These are phyloP conservation scores for Arthrinium puccinioides DNA, from an alignment of 2,329 filamentous ascomycete species.

Conservation along the genomic window DNA sequence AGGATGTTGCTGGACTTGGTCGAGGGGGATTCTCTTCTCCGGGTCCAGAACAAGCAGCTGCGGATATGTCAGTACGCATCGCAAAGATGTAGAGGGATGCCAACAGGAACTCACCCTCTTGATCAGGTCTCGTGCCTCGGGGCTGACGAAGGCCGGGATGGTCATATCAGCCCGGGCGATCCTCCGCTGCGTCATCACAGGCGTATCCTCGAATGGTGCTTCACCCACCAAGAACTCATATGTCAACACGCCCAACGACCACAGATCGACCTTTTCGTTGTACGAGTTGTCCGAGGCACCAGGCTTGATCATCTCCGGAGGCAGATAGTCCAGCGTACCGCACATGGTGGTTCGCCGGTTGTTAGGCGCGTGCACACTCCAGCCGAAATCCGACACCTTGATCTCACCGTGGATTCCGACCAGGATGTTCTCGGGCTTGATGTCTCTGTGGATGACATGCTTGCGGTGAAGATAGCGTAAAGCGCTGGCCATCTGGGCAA, in stretches of 20 bases:
- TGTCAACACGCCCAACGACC: conserved; percentile 89
- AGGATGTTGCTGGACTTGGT: conserved; percentile 81
- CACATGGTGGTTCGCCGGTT: conserved; percentile 92
- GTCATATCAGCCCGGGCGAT: conserved; percentile 90
- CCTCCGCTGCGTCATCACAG: conserved; percentile 85
- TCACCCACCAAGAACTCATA: conserved; percentile 96
- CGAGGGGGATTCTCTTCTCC: conserved; percentile 84
- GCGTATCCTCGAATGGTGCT: conserved; percentile 93
- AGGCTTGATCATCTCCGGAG: conserved; percentile 92
- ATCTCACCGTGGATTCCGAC: conserved; percentile 96
- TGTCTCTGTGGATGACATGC: conserved; percentile 94
- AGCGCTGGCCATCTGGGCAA: conserved; percentile 86
- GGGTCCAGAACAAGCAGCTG: conserved; percentile 87
- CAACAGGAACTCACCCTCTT: conserved; percentile 58
- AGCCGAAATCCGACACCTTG: conserved; percentile 97
- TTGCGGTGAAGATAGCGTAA: conserved; percentile 90
- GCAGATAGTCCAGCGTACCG: conserved; percentile 93
- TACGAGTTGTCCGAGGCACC: conserved; percentile 81
- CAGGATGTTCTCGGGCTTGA: conserved; percentile 96
- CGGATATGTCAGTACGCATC: too few species aligned
- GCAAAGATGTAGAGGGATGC: neutral
- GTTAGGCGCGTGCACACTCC: conserved; percentile 96
- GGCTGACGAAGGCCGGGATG: conserved; percentile 81
- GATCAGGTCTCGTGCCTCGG: conserved; percentile 87
- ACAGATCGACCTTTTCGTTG: conserved; percentile 91